Base-by-base conservation (phyloP, 2,329 filamentous ascomycete genomes). In the Drechslerella dactyloides region DNA sequence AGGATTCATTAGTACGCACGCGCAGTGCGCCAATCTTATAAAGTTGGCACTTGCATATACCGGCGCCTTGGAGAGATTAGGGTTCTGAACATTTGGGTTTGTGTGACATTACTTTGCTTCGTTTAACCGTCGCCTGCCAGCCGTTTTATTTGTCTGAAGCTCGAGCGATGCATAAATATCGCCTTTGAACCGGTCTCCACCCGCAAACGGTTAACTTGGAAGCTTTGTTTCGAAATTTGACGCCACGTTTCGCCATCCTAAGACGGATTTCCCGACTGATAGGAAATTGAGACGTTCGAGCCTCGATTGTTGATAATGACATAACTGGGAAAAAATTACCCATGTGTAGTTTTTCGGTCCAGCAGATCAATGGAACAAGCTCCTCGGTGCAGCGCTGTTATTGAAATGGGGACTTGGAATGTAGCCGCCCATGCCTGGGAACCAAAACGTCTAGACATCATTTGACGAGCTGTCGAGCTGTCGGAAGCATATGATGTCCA, bases 211-310 rank as follows among this genome's bases (percentile, higher is more conserved):
- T 51, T 61, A 40, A 51, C 63, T 37, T 37, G 40, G 52, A 62
- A 57, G 64, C 40, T 44, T 44, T 44, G 64, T 69, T 69, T 57
- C 64, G 64, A 48, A 62, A 56, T 55, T 61, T 33, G 53, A 55
- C 64, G 64, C 64, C 64, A 69, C 57, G 64, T 69, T 69, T 69
- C 64, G 64, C 64, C 57, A 69, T 69, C 57, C 64, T 56, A 62
- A 69, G 50, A 37, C 52, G 24, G 52, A 62, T 59, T 48, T 42
- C 33, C 54, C 27, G 37, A 27, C 48, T 27, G 50, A 30, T 27
- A 44, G 35, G 19, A 33, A 46, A 54, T 30, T 48, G 23, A 35
- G 19, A 51, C 15, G 56, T 19, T 21, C 51, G 24, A 4, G 35
- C 27, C 23, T 19, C 4, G 8, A 51, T 50, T 33, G 19, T 24